Percentiles rank a stretch among this genome's conserved stretches.
These are phyloP conservation scores for Senecio squalidus DNA, from an alignment of 140 eudicot genomes.

Conservation along the genomic window DNA sequence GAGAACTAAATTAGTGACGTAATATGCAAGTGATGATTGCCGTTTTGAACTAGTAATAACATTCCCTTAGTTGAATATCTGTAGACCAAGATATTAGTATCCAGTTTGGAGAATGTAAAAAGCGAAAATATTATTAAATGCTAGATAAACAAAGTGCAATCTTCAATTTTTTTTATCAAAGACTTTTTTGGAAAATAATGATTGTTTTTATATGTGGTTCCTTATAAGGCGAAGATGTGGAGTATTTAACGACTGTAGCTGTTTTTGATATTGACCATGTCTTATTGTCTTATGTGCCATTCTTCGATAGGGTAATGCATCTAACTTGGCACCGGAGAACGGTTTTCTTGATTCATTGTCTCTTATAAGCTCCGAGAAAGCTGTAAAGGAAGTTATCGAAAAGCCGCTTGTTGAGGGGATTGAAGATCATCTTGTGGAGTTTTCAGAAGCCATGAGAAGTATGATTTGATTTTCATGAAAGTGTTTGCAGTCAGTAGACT, in stretches of 20 bases:
- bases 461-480: conserved; percentile 17
- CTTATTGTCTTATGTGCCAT: not conserved
- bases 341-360: conserved; percentile 44
- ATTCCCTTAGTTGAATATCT: not conserved
- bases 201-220: too few relatives aligned
- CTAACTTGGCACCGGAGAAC: conserved; percentile 39
- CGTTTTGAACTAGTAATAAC: too few relatives aligned
- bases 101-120: not conserved
- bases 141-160: too few relatives aligned
- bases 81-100: not conserved
- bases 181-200: too few relatives aligned
- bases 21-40: too few relatives aligned
- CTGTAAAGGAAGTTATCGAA: conserved; percentile 56
- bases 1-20: too few relatives aligned
- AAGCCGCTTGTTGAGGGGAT: conserved; percentile 67
- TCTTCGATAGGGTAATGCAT: conserved; percentile 36
- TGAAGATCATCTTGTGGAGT: conserved; percentile 77
- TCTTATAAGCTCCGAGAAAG: conserved; percentile 46
- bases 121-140: not conserved
- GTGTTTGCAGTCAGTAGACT: not conserved
- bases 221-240: too few relatives aligned
- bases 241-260: too few relatives aligned
- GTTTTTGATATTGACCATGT: too few relatives aligned
- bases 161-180: too few relatives aligned
- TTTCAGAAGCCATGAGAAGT: conserved; percentile 88